Evolutionary conservation across 768 basidiomycete species (phyloP), one percentile per base, ranked within the genome.

Genomic region (Leucocoprinus birnbaumii): DNA sequence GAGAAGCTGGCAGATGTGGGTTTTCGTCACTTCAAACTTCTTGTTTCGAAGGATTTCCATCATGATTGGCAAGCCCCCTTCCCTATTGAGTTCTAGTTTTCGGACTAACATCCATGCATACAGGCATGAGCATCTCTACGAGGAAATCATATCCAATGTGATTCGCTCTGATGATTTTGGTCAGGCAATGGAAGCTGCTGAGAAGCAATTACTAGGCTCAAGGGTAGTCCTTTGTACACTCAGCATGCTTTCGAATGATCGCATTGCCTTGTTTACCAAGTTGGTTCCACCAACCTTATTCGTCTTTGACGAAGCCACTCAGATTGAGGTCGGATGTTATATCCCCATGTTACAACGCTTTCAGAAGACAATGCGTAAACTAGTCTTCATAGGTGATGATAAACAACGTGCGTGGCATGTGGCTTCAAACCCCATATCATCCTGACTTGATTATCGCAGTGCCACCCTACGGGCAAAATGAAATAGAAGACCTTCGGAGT

Each of bases 41-140:
- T 90, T 2, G 85, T 90, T 16, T 84, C 87, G 2, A 68, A 69
- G 66, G 80, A 83, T 0, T 90, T 89, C 58, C 82, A 84, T 63
- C 70, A 65, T 57, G 79, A 77, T 45, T 89, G 88, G 87, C 87
- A 51, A 51, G 79, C 57, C 27, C n/a, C n/a, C n/a, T n/a, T n/a
- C 22, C 22, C 4, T 8, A 38, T 22, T 18, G 0, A n/a, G 2
- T 10, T 25, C 14, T 34, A 13, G 14, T 26, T 47, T 25, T 45
- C 16, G 3, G 19, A 26, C 13, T 21, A n/a, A 31, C 11, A 4
- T n/a, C n/a, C n/a, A 21, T 51, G 11, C 19, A 31, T 38, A 0
- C 51, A 90, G 89, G 87, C 86, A 90, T 66, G 87, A 89, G 56
- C 84, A 89, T 62, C 69, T 87, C 0, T 90, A 90, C 62, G 59